These are phyloP conservation scores for Maudiozyma barnettii DNA, from an alignment of 805 yeast species.

Conservation along the genomic window DNA sequence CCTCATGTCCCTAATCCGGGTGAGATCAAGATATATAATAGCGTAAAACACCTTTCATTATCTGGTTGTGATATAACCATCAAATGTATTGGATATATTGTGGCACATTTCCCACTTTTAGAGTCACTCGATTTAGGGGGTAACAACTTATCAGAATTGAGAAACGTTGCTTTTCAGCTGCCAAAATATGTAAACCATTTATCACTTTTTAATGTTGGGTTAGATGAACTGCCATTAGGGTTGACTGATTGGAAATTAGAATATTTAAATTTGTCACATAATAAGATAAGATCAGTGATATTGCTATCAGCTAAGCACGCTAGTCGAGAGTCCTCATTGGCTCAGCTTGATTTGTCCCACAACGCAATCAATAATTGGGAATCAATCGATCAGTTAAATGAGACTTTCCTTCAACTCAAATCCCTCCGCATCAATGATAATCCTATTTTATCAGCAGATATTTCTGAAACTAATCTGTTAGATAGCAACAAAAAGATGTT, in stretches of 20 bases:
- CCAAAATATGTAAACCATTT: constrained; percentile 2
- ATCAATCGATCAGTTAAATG: constrained; percentile 37
- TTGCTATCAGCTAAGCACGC: too few relatives aligned
- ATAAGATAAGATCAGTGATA: not conserved
- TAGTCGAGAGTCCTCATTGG: constrained; percentile 6
- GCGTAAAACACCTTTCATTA: constrained; percentile 16
- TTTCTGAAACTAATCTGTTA: constrained; percentile 14
- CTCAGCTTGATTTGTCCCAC: constrained; percentile 40
- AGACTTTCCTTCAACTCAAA: constrained; percentile 33
- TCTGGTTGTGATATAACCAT: constrained; percentile 15
- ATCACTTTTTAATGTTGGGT: not conserved
- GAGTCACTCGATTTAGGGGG: constrained; percentile 7
- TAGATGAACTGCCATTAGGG: constrained; percentile 10
- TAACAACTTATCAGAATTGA: constrained; percentile 12
- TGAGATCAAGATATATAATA: not conserved
- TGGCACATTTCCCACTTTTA: constrained; percentile 31
- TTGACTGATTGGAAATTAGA: constrained; percentile 2
- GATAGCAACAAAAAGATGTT: constrained; percentile 6
- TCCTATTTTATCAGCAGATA: constrained; percentile 32
- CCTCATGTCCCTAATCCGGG: not conserved
- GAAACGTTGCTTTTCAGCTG: not conserved
- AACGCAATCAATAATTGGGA: constrained; percentile 42
- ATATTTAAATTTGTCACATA: constrained; percentile 9
- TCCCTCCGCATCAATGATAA: constrained; percentile 44
- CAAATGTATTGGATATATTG: constrained; percentile 5